Conservation (phyloP, 2,329 filamentous ascomycete species). For the Aspergillus tubingensis region DNA sequence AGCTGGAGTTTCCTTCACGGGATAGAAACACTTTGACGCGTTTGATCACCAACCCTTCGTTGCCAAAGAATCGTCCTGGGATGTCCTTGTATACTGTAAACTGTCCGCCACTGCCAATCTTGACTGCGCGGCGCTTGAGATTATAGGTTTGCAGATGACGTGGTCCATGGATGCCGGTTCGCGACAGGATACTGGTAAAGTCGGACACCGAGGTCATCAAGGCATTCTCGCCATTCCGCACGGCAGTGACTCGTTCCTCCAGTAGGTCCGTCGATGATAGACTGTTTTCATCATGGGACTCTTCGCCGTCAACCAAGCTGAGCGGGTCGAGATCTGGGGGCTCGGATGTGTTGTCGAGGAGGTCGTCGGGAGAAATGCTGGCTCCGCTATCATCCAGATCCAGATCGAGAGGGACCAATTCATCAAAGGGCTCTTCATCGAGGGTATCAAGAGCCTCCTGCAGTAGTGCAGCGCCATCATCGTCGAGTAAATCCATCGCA, state of each 20-base stretch:
- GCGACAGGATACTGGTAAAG: conserved; percentile 29
- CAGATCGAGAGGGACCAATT: background rate
- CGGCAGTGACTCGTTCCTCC: conserved; percentile 26
- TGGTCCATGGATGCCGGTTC: conserved; percentile 30
- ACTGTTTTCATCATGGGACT: background rate
- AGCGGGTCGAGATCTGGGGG: background rate
- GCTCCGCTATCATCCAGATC: background rate
- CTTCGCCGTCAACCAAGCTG: conserved; percentile 8
- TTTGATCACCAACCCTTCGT: conserved; percentile 30
- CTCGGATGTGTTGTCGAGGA: background rate
- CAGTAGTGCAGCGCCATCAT: background rate
- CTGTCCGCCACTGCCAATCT: conserved; percentile 29
- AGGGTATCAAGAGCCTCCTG: background rate
- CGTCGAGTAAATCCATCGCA: background rate
- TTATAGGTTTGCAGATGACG: conserved; percentile 26
- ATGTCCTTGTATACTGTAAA: conserved; percentile 31
- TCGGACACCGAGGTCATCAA: conserved; percentile 29
- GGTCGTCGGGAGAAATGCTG: background rate
- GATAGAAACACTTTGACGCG: conserved; percentile 31
- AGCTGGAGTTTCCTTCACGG: conserved; percentile 19
- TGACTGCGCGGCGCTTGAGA: conserved; percentile 23
- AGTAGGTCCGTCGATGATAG: conserved; percentile 22
- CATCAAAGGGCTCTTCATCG: background rate
- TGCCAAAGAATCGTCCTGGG: conserved; percentile 5
- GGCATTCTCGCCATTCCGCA: conserved; percentile 29